These are phyloP conservation scores for Rhizopogon salebrosus DNA, from an alignment of 768 basidiomycete genomes.

Conservation along the genomic window DNA sequence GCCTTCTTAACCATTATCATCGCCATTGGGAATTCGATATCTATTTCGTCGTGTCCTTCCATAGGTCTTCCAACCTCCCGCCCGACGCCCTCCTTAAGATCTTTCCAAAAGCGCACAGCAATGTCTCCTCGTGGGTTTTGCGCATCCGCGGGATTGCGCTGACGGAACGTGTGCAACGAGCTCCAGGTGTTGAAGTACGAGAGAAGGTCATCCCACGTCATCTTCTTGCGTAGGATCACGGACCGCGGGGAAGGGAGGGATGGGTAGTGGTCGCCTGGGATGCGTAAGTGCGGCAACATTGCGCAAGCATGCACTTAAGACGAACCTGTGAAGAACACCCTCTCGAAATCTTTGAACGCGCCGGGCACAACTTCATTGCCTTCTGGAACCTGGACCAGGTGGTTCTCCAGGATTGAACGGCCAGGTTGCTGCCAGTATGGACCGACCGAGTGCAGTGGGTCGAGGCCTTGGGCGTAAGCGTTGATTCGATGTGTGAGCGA, in stretches of 20 bases:
- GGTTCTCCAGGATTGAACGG: constrained; percentile 62
- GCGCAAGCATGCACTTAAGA: neutral
- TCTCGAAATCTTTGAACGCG: constrained; percentile 38
- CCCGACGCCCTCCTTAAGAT: constrained; percentile 37
- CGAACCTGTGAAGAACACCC: constrained; percentile 57
- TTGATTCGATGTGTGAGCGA: constrained; percentile 55
- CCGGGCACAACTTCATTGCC: constrained; percentile 34
- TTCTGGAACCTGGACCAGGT: constrained; percentile 63
- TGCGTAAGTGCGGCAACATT: neutral
- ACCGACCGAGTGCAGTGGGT: constrained; percentile 49
- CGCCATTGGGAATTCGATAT: constrained; percentile 37
- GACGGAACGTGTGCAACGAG: constrained; percentile 62
- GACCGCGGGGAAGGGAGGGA: constrained; percentile 26
- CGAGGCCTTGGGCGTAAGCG: constrained; percentile 51
- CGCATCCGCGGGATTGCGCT: constrained; percentile 53
- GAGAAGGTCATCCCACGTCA: constrained; percentile 63
- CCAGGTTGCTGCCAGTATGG: constrained; percentile 78
- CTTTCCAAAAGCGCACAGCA: constrained; percentile 57
- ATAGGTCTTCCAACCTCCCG: constrained; percentile 18
- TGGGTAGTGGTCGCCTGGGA: constrained; percentile 38
- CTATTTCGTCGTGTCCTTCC: constrained; percentile 21
- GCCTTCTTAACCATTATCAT: constrained; percentile 15
- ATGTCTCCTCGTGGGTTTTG: constrained; percentile 52
- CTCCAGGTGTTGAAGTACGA: constrained; percentile 71
- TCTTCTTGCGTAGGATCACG: constrained; percentile 51